Evolutionary conservation across 176 grass and related monocot genomes (phyloP), one percentile per base, ranked within the genome.

Genomic region (Lolium perenne): DNA sequence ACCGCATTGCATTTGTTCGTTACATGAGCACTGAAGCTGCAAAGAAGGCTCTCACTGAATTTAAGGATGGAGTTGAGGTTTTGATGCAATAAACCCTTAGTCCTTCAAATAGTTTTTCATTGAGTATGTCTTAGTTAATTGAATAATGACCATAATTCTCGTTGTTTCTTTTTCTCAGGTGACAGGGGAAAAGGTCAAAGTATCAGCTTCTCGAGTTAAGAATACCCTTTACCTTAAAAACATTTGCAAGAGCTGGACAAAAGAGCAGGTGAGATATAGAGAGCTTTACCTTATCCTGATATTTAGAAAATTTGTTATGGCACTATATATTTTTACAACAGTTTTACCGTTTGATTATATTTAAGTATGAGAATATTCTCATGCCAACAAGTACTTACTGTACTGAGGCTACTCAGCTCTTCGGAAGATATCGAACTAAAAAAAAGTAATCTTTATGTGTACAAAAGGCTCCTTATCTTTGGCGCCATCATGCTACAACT

Each of bases 1-100:
- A 88, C 61, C 76, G 91, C 22, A 80, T 84, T 87, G 95, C 91
- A 70, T 95, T 97, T 40, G 67, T 95, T 83, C 86, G 89, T 72
- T 97, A 93, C 84, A 71, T 67, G 53, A 88, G 76, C 54, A 69
- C 57, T 79, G 85, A 89, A 82, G 85, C 91, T 78, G 75, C 84
- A 86, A 86, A 88, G 89, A 95, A 95, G 89, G 89, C 85, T 92
- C 87, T 97, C 56, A 18, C 62, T 81, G 82, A 93, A 84, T 87
- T 93, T 77, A 95, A 95, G 85, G 91, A 92, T 40, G 95, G 93
- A 64, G 80, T 79, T 53, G 91, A 97, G 95, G 93, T 97, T 91
- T 80, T 78, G 57, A 67, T 68, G 40, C 46, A 75, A 81, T 62
- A 64, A 85, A 66, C 26, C 67, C 66, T 87, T 80, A 10, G 51